phyloP scores from a whole-genome alignment of 352 stramenopile species.

The Phytopythium kandeliae region DNA sequence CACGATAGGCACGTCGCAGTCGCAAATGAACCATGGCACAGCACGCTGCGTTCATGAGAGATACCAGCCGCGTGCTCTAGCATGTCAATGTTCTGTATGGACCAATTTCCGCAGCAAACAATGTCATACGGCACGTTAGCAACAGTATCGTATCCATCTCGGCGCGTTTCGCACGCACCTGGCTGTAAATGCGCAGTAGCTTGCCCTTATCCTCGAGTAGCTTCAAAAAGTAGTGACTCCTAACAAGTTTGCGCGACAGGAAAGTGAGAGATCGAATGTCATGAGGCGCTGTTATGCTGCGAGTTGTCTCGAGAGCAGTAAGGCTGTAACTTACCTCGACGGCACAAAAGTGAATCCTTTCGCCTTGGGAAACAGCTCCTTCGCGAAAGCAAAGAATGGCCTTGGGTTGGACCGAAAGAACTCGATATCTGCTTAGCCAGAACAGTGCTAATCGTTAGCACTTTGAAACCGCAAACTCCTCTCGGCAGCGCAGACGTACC shows the following conservation, averaged over 20 bases:
- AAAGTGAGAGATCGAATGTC: no score
- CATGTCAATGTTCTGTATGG: slow-evolving; percentile 99
- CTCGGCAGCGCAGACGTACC: slow-evolving; percentile 20
- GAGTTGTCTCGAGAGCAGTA: no score
- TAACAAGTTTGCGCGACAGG: no score
- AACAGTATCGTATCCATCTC: neutral
- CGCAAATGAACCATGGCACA: slow-evolving; percentile 94
- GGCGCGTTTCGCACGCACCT: slow-evolving; percentile 22
- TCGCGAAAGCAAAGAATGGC: slow-evolving; percentile 98
- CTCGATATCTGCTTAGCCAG: slow-evolving; percentile 87
- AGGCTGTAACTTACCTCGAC: slow-evolving; percentile 28
- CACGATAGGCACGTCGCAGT: slow-evolving; percentile 92
- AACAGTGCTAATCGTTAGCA: no score
- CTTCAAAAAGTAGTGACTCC: slow-evolving; percentile 96
- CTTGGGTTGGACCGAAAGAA: slow-evolving; percentile 95
- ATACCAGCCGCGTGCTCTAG: slow-evolving; percentile 93
- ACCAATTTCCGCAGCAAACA: slow-evolving; percentile 31
- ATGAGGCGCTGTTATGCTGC: no score
- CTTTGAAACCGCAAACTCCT: no score
- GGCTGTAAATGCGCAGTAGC: slow-evolving; percentile 91
- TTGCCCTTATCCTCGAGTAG: slow-evolving; percentile 90
- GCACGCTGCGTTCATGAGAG: slow-evolving; percentile 84
- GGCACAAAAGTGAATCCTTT: slow-evolving; percentile 82
- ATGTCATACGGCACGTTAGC: neutral
- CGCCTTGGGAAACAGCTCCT: slow-evolving; percentile 77